Conservation (phyloP, 2,329 filamentous ascomycete species). For the Talaromyces rugulosus region DNA sequence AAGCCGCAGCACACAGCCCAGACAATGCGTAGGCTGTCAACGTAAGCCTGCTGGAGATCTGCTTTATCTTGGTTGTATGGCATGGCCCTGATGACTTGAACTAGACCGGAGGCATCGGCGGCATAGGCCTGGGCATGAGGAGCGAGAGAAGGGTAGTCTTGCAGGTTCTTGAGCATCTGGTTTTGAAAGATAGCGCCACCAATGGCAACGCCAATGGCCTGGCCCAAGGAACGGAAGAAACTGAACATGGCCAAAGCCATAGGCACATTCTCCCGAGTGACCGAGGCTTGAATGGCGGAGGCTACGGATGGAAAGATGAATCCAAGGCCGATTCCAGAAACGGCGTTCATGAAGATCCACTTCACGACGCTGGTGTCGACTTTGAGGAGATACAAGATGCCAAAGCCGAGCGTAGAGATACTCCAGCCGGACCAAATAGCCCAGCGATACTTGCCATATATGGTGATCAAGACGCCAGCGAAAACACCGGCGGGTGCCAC, state of each 20-base stretch:
- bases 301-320: slow-evolving; percentile 62
- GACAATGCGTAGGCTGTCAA: slow-evolving; percentile 51
- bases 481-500: slow-evolving; percentile 58
- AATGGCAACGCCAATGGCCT: slow-evolving; percentile 62
- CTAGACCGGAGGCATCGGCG: slow-evolving; percentile 55
- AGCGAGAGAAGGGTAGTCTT: slow-evolving; percentile 45
- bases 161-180: slow-evolving; percentile 17
- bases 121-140: slow-evolving; percentile 48
- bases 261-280: slow-evolving; percentile 53
- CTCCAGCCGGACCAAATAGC: slow-evolving; percentile 60
- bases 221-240: slow-evolving; percentile 63
- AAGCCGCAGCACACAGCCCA: slow-evolving; percentile 54
- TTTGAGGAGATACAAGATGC: slow-evolving; percentile 35
- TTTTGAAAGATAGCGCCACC: slow-evolving; percentile 69
- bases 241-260: slow-evolving; percentile 62
- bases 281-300: slow-evolving; percentile 61
- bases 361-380: slow-evolving; percentile 16
- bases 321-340: slow-evolving; percentile 59
- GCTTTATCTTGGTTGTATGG: slow-evolving; percentile 36
- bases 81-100: slow-evolving; percentile 56
- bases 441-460: slow-evolving; percentile 58
- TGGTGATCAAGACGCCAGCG: slow-evolving; percentile 45
- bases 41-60: slow-evolving; percentile 50
- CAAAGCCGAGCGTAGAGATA: slow-evolving; percentile 55
- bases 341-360: slow-evolving; percentile 60